Evolutionary conservation across 306 rosid genomes (phyloP).

Genomic region (Dalbergia cochinchinensis): DNA sequence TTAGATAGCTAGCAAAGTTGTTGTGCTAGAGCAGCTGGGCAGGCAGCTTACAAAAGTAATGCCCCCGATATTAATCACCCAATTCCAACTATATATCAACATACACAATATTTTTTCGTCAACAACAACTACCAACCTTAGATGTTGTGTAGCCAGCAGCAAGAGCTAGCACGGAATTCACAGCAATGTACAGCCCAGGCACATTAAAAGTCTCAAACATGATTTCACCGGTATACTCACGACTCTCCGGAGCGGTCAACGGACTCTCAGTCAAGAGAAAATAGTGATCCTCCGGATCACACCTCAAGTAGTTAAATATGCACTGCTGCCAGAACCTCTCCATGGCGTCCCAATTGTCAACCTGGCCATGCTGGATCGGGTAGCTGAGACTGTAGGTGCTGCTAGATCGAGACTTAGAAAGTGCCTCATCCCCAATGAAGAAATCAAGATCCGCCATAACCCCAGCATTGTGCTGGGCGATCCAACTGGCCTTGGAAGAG

Average conservation of each 20-base stretch:
- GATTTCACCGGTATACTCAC: slow-evolving; percentile 97
- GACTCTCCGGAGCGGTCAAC: slow-evolving; percentile 93
- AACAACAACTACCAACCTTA: slow-evolving; percentile 80
- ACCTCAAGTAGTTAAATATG: slow-evolving; percentile 90
- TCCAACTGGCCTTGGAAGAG: slow-evolving; percentile 81
- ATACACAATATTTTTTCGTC: neutral
- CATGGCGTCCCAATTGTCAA: slow-evolving; percentile 98
- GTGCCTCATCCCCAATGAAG: slow-evolving; percentile 95
- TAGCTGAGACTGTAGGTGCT: slow-evolving; percentile 82
- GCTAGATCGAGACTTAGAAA: slow-evolving; percentile 82
- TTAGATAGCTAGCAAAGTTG: slow-evolving; percentile 25
- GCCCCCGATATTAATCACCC: slow-evolving; percentile 32
- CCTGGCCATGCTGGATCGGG: slow-evolving; percentile 91
- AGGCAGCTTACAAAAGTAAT: slow-evolving; percentile 19
- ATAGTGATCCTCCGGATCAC: slow-evolving; percentile 99
- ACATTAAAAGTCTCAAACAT: slow-evolving; percentile 99
- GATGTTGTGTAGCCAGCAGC: slow-evolving; percentile 99
- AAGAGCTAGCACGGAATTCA: slow-evolving; percentile 98
- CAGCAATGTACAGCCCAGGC: slow-evolving; percentile 96
- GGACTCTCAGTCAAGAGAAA: slow-evolving; percentile 97
- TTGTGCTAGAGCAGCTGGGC: neutral
- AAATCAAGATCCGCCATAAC: slow-evolving; percentile 99
- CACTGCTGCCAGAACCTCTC: slow-evolving; percentile 99
- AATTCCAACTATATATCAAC: slow-evolving; percentile 35
- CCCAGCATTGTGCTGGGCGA: slow-evolving; percentile 95